phyloP scores from a whole-genome alignment of 1,139 yeast species.

The Yamadazyma sp. region DNA sequence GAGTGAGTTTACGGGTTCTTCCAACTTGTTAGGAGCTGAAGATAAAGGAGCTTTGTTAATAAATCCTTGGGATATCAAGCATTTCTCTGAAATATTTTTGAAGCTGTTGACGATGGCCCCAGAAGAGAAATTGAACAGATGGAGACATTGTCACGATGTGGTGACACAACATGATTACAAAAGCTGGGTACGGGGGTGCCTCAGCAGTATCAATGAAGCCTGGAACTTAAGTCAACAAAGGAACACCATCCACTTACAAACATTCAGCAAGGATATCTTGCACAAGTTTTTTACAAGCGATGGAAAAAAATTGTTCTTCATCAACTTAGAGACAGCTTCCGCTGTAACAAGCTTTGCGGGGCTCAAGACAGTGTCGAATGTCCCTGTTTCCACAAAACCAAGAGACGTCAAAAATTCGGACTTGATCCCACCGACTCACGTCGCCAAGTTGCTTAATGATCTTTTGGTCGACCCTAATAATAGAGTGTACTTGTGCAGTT shows the following conservation, averaged over 20 bases:
- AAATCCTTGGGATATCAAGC: slow-evolving; percentile 86
- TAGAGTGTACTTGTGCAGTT: slow-evolving; percentile 70
- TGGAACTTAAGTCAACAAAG: slow-evolving; percentile 58
- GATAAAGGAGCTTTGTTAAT: slow-evolving; percentile 72
- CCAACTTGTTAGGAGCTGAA: slow-evolving; percentile 56
- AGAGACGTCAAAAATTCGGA: slow-evolving; percentile 27
- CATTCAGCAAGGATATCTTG: slow-evolving; percentile 33
- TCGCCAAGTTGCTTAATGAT: slow-evolving; percentile 49
- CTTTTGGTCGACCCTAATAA: slow-evolving; percentile 52
- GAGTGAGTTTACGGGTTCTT: slow-evolving; percentile 95
- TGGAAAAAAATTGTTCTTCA: slow-evolving; percentile 51
- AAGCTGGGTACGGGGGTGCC: slow-evolving; percentile 68
- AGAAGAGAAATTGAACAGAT: slow-evolving; percentile 58
- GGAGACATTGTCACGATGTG: slow-evolving; percentile 59
- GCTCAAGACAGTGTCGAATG: slow-evolving; percentile 11
- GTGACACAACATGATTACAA: slow-evolving; percentile 69
- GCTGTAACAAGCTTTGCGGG: slow-evolving; percentile 24
- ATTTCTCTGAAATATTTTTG: slow-evolving; percentile 63
- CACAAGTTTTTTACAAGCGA: slow-evolving; percentile 37
- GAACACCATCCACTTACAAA: slow-evolving; percentile 23
- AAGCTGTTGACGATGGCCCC: slow-evolving; percentile 62
- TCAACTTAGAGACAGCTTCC: slow-evolving; percentile 51
- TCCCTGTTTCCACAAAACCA: slow-evolving; percentile 17
- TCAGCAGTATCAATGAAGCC: slow-evolving; percentile 55
- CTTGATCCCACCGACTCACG: slow-evolving; percentile 47